Conservation (phyloP, 108 stramenopile species). For the Skeletonema marinoi region DNA sequence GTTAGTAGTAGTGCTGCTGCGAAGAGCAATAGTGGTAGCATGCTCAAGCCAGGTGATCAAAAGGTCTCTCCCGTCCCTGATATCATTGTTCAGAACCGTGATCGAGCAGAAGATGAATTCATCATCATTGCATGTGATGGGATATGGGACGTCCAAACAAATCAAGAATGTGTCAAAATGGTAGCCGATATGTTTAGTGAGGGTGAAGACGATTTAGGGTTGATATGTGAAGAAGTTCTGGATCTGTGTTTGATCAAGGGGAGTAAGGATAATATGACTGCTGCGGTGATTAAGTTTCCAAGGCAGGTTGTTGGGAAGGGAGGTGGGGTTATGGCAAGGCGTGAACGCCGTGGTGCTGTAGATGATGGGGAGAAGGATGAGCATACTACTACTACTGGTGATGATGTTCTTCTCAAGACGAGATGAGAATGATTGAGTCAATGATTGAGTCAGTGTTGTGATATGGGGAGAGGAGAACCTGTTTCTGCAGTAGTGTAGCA, state of each 20-base stretch:
- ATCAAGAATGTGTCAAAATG: conserved; percentile 78
- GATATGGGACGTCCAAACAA: conserved; percentile 93
- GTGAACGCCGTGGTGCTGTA: conserved; percentile 38
- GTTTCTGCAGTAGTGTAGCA: too few species aligned
- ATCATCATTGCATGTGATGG: conserved; percentile 92
- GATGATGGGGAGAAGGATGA: conserved; percentile 1
- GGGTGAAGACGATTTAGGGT: conserved; percentile 74
- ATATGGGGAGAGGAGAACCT: too few species aligned
- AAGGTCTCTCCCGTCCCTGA: conserved; percentile 90
- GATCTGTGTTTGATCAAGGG: conserved; percentile 77
- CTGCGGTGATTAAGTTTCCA: conserved; percentile 70
- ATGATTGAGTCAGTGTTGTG: too few species aligned
- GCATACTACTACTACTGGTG: background rate
- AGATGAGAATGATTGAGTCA: too few species aligned
- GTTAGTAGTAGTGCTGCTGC: background rate
- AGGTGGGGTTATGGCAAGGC: conserved; percentile 64
- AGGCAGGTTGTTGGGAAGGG: conserved; percentile 58
- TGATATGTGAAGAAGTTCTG: conserved; percentile 89
- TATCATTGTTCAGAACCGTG: conserved; percentile 58
- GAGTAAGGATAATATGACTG: conserved; percentile 91
- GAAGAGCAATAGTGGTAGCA: conserved; percentile 4
- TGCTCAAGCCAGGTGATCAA: conserved; percentile 64
- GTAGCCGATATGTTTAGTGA: conserved; percentile 75
- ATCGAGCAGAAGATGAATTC: conserved; percentile 77
- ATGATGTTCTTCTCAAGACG: too few species aligned